Conservation (phyloP, 176 grass and related monocot genomes). For the Puya raimondii region DNA sequence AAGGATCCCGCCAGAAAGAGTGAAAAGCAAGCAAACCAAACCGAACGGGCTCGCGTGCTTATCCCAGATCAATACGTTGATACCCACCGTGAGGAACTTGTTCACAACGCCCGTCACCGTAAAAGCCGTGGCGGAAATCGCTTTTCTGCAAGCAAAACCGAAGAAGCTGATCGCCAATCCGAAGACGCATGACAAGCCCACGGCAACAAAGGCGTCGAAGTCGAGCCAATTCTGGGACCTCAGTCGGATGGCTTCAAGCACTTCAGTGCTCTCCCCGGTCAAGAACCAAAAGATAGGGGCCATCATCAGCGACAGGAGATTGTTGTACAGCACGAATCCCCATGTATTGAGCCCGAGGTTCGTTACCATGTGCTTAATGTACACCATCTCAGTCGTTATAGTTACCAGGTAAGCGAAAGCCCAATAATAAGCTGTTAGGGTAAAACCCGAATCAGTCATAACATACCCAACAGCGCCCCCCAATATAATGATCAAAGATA, state of each 20-base stretch:
- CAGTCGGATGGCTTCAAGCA: conserved; percentile 26
- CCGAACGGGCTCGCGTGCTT: conserved; percentile 40
- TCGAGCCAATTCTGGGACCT: conserved; percentile 40
- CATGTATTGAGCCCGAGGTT: conserved; percentile 65
- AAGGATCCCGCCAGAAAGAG: conserved; percentile 55
- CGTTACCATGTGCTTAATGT: conserved; percentile 82
- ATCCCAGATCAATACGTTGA: conserved; percentile 87
- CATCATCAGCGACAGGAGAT: conserved; percentile 59
- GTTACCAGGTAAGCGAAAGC: conserved; percentile 69
- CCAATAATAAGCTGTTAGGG: conserved; percentile 69
- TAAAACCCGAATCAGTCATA: conserved; percentile 69
- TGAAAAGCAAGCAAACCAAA: conserved; percentile 56
- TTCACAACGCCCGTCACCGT: conserved; percentile 82
- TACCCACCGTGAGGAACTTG: conserved; percentile 68
- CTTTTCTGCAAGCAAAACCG: conserved; percentile 61
- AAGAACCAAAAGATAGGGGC: conserved; percentile 62
- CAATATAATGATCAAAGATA: conserved; percentile 70
- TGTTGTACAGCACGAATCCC: conserved; percentile 82
- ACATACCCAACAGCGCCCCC: conserved; percentile 76
- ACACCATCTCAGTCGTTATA: conserved; percentile 85
- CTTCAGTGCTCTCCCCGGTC: conserved; percentile 50
- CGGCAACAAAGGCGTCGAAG: conserved; percentile 47
- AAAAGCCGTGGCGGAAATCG: conserved; percentile 80
- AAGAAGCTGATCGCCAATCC: conserved; percentile 84
- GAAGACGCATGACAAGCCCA: conserved; percentile 58